phyloP scores from a whole-genome alignment of 2,329 filamentous ascomycete species.

The Cryphonectria naterciae region DNA sequence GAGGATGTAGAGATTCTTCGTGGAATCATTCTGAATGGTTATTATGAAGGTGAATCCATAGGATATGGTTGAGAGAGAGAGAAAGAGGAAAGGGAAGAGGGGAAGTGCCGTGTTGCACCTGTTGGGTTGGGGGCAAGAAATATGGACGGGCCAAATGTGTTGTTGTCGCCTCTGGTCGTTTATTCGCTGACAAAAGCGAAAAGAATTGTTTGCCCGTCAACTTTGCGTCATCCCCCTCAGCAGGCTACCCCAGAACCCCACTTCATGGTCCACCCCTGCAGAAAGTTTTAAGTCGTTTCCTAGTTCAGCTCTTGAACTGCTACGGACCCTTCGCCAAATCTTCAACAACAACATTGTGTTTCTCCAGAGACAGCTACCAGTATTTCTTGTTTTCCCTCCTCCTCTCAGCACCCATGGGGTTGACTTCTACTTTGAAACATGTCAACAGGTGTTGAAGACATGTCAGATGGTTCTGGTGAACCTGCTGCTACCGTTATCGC shows the following conservation, averaged over 20 bases:
- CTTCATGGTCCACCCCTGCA: conserved; percentile 9
- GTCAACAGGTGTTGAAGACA: conserved; percentile 20
- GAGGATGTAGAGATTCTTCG: conserved; percentile 18
- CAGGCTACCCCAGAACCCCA: conserved; percentile 7
- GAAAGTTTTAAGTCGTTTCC: conserved; percentile 2
- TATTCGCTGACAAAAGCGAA: conserved; percentile 16
- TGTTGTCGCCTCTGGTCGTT: neutral
- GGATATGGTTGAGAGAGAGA: neutral
- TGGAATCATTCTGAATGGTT: conserved; percentile 14
- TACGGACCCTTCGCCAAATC: neutral
- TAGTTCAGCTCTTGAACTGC: neutral
- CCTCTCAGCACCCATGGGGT: neutral
- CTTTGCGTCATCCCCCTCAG: conserved; percentile 23
- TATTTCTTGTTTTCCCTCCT: neutral
- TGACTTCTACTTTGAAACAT: neutral
- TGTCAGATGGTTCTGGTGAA: neutral
- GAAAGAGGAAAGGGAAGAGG: neutral
- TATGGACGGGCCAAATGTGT: neutral
- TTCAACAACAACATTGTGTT: neutral
- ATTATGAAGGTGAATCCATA: neutral
- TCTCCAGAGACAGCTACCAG: neutral
- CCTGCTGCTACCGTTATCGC: neutral
- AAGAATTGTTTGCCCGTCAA: conserved; percentile 23
- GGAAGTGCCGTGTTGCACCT: neutral
- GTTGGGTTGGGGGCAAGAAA: neutral